Evolutionary conservation across 805 yeast genomes (phyloP).

Genomic region (Saccharomycopsis javanensis): DNA sequence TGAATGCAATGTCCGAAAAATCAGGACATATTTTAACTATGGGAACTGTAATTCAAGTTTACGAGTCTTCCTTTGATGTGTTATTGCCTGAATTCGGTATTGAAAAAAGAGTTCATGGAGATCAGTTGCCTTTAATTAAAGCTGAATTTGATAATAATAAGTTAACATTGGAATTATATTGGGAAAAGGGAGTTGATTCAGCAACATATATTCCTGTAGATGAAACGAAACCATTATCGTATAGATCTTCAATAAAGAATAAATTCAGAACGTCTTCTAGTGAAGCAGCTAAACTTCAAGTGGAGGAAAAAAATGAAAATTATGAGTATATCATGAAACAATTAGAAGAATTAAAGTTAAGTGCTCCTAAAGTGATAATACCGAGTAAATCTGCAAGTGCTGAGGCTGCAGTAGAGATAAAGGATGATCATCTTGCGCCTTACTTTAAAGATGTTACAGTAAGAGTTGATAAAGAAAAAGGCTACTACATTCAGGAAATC

Average conservation of each 20-base stretch:
- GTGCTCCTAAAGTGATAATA: conserved; percentile 35
- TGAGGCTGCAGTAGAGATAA: conserved; percentile 6
- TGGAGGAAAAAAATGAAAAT: conserved; percentile 15
- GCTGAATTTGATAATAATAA: conserved; percentile 78
- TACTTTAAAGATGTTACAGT: conserved; percentile 50
- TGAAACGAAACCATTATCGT: conserved; percentile 68
- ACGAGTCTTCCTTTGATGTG: conserved; percentile 93
- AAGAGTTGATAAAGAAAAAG: conserved; percentile 43
- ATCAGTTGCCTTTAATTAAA: conserved; percentile 82
- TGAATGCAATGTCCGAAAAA: conserved; percentile 57
- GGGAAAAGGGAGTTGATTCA: conserved; percentile 90
- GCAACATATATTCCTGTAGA: conserved; percentile 90
- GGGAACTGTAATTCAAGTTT: conserved; percentile 86
- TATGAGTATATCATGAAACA: conserved; percentile 39
- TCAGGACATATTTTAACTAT: conserved; percentile 77
- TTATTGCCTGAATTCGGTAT: conserved; percentile 88
- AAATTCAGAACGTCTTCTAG: conserved; percentile 62
- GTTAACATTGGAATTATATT: conserved; percentile 67
- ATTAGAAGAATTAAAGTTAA: conserved; percentile 40
- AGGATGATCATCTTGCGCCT: conserved; percentile 38
- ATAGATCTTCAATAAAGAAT: conserved; percentile 69
- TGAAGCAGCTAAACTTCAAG: conserved; percentile 59
- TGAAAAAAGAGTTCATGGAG: conserved; percentile 95
- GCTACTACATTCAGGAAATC: conserved; percentile 66
- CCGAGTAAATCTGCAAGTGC: conserved; percentile 21